Conservation (phyloP, 2,329 filamentous ascomycete species). For the Drechslerella dactyloides region DNA sequence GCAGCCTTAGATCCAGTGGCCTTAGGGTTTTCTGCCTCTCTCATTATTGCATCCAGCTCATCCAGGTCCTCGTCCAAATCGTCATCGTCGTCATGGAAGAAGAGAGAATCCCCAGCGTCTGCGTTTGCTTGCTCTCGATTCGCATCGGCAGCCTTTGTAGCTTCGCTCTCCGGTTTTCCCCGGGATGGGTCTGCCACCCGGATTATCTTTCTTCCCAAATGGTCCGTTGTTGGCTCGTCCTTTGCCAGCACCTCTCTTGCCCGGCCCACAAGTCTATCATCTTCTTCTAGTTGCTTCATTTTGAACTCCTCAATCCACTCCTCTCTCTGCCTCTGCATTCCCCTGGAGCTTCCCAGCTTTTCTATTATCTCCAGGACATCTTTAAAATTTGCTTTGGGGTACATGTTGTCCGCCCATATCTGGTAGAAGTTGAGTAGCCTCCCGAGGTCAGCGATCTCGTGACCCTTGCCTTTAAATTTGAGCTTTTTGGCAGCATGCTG, state of each 20-base stretch:
- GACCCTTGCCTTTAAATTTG: conserved; percentile 88
- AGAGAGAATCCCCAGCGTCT: conserved; percentile 27
- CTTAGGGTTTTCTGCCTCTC: conserved; percentile 10
- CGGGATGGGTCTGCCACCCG: conserved; percentile 59
- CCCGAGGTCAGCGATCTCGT: conserved; percentile 81
- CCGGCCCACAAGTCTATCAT: conserved; percentile 35
- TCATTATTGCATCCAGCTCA: conserved; percentile 51
- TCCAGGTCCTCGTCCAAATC: conserved; percentile 56
- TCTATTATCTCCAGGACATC: conserved; percentile 91
- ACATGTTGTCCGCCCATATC: conserved; percentile 94
- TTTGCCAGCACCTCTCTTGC: conserved; percentile 17
- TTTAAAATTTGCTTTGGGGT: conserved; percentile 89
- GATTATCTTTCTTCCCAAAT: conserved; percentile 53
- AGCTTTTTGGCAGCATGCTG: conserved; percentile 72
- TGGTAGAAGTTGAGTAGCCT: conserved; percentile 89
- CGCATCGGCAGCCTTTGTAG: conserved; percentile 51
- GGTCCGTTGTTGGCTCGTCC: conserved; percentile 52
- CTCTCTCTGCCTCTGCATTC: conserved; percentile 55
- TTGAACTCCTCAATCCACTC: conserved; percentile 52
- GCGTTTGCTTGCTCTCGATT: conserved; percentile 29
- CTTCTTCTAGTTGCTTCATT: conserved; percentile 56
- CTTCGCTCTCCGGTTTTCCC: conserved; percentile 21
- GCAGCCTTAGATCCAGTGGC: neutral
- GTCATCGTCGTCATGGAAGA: conserved; percentile 55
- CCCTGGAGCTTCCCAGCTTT: conserved; percentile 89